Evolutionary conservation across 495 filamentous ascomycete species (phyloP), one percentile per base, ranked within the genome.

Genomic region (Penicillium coprophilum): DNA sequence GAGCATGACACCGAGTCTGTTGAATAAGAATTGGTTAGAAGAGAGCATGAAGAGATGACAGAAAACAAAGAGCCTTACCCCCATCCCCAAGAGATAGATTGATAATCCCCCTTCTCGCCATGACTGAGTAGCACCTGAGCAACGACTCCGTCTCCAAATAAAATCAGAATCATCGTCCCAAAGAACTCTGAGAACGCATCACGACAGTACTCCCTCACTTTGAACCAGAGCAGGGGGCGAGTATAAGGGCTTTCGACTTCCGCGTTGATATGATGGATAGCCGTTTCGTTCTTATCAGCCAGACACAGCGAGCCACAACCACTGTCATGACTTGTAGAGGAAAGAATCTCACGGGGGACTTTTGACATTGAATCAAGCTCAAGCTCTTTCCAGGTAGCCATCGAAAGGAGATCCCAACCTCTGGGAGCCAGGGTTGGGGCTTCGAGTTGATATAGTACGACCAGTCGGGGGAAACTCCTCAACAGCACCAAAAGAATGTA

Each of bases 151-250:
- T 87, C 75, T 27, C 85, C 85, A 65, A 87, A 87, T 21, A 87
- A 67, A 49, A 87, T 72, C 55, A 87, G 47, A 19, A 86, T 82
- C 75, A 86, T 80, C 0, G 79, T 82, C 2, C 85, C 85, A 47
- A 83, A 80, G 70, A 87, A 86, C 49, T 88, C 85, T 0, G 83
- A 79, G 46, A 85, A 77, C 0, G 81, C 82, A 46, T 85, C 82
- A 46, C 77, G 71, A n/a, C 80, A 58, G 10, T 66, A 56, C 3
- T 68, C 68, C 17, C 82, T 69, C 19, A 82, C 68, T 24, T 67
- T 68, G 55, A 69, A 78, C 82, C 81, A 84, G 15, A 71, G 60
- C 2, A 80, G 63, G 6, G 69, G 64, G 34, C 72, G 46, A 23
- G 41, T 17, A 44, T 40, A 20, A 28, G 40, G 11, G 6, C 10